Evolutionary conservation across 1,284 basidiomycete species (phyloP), one percentile per base, ranked within the genome.

Genomic region (Trametes sp.): DNA sequence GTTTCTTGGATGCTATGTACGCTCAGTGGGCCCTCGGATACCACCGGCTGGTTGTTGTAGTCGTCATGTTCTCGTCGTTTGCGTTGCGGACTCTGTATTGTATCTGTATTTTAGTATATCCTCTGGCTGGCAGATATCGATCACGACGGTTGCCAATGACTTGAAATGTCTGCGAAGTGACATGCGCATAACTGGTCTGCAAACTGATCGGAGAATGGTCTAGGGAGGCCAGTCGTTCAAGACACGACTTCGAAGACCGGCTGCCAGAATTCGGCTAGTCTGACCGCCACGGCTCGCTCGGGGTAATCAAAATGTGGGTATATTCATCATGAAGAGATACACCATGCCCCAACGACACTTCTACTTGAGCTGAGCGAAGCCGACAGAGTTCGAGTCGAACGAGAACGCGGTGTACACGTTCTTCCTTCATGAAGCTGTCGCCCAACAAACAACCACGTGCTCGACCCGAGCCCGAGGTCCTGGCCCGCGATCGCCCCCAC

Each of bases 361-460:
- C 44, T 64, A 71, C 19, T 57, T 42, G 19, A 71, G 63, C 10
- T 58, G 63, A 19, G 73, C 71, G 44, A 74, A 73, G 11, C 73
- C 71, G 23, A 74, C 72, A 5, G 66, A 29, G 50, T 58, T 64
- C 57, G 63, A 50, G 44, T 68, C 70, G n/a, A 70, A 64, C n/a
- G 70, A 71, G 61, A 72, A 74, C 11, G 59, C 68, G 10, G 63
- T 64, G 63, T 73, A 73, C 19, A 72, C 67, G 53, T 73, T 74
- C 59, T 69, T 67, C 58, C 59, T 69, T 67, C 58, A 73, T 70
- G 66, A 70, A 73, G 59, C 69, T 70, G 51, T 75, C 72, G 16
- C 74, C 73, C 28, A 74, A 54, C 38, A 74, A 74, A 54, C 38
- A 74, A 59, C 73, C 74, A 74, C 31, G 67, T 63, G 58, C 67